Conservation (phyloP, 345 rosid species). For the Eucalyptus paniculata region DNA sequence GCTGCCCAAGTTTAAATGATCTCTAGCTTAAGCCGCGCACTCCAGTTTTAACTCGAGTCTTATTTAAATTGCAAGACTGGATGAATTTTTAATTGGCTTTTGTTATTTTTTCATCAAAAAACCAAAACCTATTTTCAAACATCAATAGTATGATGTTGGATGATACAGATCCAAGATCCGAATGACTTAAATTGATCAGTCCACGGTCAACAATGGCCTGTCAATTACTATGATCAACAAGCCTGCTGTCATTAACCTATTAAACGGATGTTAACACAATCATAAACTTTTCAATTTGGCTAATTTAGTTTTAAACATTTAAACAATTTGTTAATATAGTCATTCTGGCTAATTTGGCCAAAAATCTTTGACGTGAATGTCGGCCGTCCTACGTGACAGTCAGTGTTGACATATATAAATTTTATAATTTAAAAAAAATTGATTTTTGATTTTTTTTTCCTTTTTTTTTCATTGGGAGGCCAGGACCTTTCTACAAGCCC, state of each 20-base stretch:
- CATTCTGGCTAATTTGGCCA: not conserved
- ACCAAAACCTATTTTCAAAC: not conserved
- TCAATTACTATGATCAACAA: not conserved
- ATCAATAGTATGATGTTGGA: not conserved
- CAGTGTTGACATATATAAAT: too few relatives aligned
- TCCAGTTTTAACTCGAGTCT: not conserved
- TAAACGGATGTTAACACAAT: too few relatives aligned
- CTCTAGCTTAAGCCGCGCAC: not conserved
- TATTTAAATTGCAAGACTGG: not conserved
- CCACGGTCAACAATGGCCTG: not conserved
- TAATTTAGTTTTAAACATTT: not conserved
- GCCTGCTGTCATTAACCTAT: not conserved
- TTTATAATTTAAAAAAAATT: too few relatives aligned
- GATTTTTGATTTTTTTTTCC: too few relatives aligned
- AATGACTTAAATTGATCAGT: not conserved
- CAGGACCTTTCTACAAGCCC: not conserved
- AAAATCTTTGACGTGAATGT: not conserved
- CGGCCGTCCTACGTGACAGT: rapidly evolving
- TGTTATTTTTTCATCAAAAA: not conserved
- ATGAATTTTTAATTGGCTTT: too few relatives aligned
- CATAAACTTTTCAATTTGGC: not conserved
- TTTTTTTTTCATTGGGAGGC: not conserved
- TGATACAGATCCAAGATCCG: not conserved
- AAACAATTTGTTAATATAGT: not conserved
- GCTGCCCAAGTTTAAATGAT: not conserved